phyloP scores from a whole-genome alignment of 306 rosid genomes.

The Ormosia emarginata region DNA sequence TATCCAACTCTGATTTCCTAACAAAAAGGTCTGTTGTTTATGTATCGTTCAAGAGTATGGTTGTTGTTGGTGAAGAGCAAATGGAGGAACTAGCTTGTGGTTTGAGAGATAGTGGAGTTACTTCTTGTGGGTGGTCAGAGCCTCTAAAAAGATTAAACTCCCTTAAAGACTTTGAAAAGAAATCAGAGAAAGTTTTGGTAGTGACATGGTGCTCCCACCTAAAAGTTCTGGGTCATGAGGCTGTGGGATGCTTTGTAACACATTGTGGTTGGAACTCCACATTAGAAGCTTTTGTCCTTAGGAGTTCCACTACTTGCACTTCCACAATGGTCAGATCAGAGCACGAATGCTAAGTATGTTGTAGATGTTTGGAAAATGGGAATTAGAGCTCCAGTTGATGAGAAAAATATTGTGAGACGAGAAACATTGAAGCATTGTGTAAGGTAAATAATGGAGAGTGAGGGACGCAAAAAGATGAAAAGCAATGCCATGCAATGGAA shows the following conservation, averaged over 20 bases:
- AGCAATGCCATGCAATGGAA: not conserved
- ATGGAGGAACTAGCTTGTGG: slow-evolving; percentile 6
- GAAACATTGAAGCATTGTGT: not conserved
- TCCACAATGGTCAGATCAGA: slow-evolving; percentile 16
- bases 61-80: slow-evolving; percentile 5
- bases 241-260: slow-evolving; percentile 23
- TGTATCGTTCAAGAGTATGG: slow-evolving; percentile 20
- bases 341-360: not conserved
- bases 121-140: slow-evolving; percentile 29
- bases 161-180: slow-evolving; percentile 24
- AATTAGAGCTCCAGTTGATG: not conserved
- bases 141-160: not conserved
- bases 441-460: not conserved
- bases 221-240: slow-evolving; percentile 18
- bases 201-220: slow-evolving; percentile 28
- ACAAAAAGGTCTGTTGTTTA: slow-evolving; percentile 28
- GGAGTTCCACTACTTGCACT: slow-evolving; percentile 26
- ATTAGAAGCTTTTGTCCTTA: slow-evolving; percentile 20
- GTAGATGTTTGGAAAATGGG: not conserved
- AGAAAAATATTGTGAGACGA: not conserved
- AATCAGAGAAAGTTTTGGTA: slow-evolving; percentile 7
- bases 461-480: not conserved
- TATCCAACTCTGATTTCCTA: no score
- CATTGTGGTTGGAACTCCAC: slow-evolving; percentile 36
- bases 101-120: slow-evolving; percentile 6